A percentile compares a stretch with the other conserved stretches of the same genome.
Evolutionary conservation across 306 rosid genomes (phyloP).

Genomic region (Inga oerstediana): DNA sequence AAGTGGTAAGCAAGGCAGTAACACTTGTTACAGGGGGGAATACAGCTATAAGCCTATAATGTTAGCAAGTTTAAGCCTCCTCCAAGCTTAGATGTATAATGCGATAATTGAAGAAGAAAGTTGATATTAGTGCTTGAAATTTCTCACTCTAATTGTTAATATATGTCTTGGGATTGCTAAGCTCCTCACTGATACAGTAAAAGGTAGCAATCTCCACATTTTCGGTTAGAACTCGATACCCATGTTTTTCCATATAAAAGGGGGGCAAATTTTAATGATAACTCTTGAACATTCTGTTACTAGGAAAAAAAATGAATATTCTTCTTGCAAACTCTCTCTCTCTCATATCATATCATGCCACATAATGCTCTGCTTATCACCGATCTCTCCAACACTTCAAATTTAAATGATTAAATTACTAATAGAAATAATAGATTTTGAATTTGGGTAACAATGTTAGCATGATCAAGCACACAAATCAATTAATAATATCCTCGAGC

Average conservation of each 20-base stretch:
- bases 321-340: background rate
- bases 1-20: background rate
- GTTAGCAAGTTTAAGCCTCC: background rate
- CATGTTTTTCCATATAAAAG: background rate
- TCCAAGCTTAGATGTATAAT: background rate
- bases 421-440: background rate
- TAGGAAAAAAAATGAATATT: background rate
- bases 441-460: background rate
- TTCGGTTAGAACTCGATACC: background rate
- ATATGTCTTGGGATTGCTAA: background rate
- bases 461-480: background rate
- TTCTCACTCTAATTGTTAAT: background rate
- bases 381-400: background rate
- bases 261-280: background rate
- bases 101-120: background rate
- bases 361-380: background rate
- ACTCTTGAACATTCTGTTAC: background rate
- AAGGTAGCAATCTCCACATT: background rate
- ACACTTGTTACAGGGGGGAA: background rate
- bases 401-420: background rate
- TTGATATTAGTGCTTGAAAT: conserved; percentile 3
- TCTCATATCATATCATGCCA: background rate
- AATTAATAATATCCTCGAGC: background rate
- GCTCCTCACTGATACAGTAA: background rate
- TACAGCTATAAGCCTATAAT: background rate